Evolutionary conservation across 2,329 filamentous ascomycete species (phyloP).

Genomic region (Cyphellophora attinorum): DNA sequence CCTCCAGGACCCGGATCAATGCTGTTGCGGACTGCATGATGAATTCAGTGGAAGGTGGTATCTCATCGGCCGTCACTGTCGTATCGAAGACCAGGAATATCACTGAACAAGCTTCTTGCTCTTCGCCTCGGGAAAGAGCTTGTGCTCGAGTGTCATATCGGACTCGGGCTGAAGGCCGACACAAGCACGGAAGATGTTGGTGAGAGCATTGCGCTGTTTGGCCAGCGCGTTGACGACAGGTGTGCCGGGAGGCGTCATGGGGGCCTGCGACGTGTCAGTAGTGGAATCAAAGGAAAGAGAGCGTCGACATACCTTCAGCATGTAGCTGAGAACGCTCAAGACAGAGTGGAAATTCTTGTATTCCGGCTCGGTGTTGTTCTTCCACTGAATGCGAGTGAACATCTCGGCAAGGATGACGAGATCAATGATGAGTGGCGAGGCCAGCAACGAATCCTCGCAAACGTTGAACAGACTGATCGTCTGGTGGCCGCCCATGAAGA

Average conservation of each 20-base stretch:
- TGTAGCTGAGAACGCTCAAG: constrained; percentile 94
- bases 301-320: constrained; percentile 58
- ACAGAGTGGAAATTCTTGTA: constrained; percentile 96
- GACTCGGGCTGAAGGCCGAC: constrained; percentile 94
- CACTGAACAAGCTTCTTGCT: neutral
- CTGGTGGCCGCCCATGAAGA: constrained; percentile 97
- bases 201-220: constrained; percentile 89
- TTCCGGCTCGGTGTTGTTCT: constrained; percentile 50
- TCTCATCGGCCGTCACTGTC: neutral
- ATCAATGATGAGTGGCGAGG: constrained; percentile 94
- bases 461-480: constrained; percentile 98
- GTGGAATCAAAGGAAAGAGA: neutral
- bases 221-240: constrained; percentile 91
- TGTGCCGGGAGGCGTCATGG: constrained; percentile 84
- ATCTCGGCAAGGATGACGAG: constrained; percentile 87
- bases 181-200: constrained; percentile 98
- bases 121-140: constrained; percentile 61
- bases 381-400: constrained; percentile 98
- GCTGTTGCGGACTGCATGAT: constrained; percentile 1
- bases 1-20: too few species aligned
- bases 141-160: constrained; percentile 98
- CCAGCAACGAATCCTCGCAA: constrained; percentile 94
- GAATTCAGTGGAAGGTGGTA: neutral
- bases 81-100: neutral
- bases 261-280: constrained; percentile 51